phyloP scores from a whole-genome alignment of 306 rosid species.

The Oemleria cerasiformis region DNA sequence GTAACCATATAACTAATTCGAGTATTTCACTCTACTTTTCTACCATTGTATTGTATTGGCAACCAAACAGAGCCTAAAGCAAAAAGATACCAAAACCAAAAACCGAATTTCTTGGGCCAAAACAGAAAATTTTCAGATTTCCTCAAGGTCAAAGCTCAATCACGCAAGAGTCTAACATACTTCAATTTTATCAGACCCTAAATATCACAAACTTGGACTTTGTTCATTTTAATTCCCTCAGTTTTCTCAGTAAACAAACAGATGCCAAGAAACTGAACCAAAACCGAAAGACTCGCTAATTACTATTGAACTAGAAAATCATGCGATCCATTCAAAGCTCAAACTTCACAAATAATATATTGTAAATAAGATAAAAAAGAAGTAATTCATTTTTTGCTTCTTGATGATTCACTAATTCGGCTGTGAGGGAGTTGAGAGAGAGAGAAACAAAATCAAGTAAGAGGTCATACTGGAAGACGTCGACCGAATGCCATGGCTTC shows the following conservation, averaged over 20 bases:
- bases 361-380: background rate
- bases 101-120: no score
- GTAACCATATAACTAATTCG: no score
- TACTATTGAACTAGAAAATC: background rate
- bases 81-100: no score
- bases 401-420: background rate
- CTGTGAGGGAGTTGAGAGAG: no score
- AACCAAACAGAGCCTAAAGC: background rate
- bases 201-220: background rate
- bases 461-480: no score
- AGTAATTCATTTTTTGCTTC: background rate
- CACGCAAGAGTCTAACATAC: no score
- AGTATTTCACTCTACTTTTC: background rate
- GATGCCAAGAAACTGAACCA: conserved; percentile 9
- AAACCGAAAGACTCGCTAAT: background rate
- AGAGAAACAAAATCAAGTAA: no score
- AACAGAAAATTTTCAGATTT: no score
- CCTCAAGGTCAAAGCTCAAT: background rate
- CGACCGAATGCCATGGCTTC: no score
- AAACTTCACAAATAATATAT: background rate
- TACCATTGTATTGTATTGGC: background rate
- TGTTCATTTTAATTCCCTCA: background rate
- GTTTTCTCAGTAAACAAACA: no score
- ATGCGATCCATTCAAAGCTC: background rate
- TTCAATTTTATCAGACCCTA: background rate